These are phyloP conservation scores for Vanrija pseudolonga DNA, from an alignment of 1,284 basidiomycete genomes.

Conservation along the genomic window DNA sequence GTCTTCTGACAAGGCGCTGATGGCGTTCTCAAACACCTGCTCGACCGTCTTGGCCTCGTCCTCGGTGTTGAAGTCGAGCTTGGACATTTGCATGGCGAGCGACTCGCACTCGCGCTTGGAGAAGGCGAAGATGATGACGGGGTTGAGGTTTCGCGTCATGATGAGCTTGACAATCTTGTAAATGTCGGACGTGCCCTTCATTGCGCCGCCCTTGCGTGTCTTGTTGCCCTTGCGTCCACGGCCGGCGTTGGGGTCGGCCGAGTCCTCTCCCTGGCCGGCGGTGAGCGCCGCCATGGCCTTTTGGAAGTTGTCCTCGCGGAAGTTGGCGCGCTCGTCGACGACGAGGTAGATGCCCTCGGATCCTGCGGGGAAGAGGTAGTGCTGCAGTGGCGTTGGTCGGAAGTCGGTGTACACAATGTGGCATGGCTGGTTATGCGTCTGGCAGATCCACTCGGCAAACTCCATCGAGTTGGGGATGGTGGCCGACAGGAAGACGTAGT, in stretches of 20 bases:
- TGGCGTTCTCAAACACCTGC: conserved; percentile 92
- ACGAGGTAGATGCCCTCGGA: conserved; percentile 97
- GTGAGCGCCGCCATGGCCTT: conserved; percentile 96
- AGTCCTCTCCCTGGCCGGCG: conserved; percentile 83
- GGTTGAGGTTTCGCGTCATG: conserved; percentile 96
- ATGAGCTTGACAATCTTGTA: conserved; percentile 99
- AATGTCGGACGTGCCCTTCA: conserved; percentile 73
- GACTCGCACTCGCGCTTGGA: conserved; percentile 97
- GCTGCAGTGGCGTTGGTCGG: conserved; percentile 94
- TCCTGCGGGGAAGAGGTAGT: conserved; percentile 95
- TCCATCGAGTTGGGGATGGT: conserved; percentile 99
- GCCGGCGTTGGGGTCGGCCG: conserved; percentile 73
- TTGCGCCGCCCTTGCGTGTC: conserved; percentile 82
- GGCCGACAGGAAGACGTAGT: conserved; percentile 98
- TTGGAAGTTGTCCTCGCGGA: conserved; percentile 94
- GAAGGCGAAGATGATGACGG: conserved; percentile 98
- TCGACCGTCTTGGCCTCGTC: conserved; percentile 87
- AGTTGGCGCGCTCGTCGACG: conserved; percentile 95
- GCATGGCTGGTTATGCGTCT: conserved; percentile 95
- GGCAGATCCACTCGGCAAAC: conserved; percentile 98
- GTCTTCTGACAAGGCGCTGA: conserved; percentile 80
- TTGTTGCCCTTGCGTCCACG: conserved; percentile 79
- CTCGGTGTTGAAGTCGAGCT: conserved; percentile 91
- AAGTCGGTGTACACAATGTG: conserved; percentile 99
- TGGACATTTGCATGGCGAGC: conserved; percentile 85